phyloP scores from a whole-genome alignment of 306 rosid genomes.

The Herpetospermum pedunculosum region DNA sequence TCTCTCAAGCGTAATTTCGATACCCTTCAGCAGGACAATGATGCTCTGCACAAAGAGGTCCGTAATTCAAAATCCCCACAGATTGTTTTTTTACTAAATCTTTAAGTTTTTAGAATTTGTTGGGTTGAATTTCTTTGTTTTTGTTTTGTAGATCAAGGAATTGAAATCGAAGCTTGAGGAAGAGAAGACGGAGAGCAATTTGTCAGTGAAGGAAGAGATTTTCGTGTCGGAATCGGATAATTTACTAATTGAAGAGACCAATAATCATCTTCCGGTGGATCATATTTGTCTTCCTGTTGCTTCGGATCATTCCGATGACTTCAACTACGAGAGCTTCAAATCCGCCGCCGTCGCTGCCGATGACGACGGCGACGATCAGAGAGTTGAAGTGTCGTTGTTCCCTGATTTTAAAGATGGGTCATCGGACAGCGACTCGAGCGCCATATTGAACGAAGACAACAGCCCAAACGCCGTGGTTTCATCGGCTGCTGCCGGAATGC shows the following conservation, averaged over 20 bases:
- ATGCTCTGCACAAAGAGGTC: conserved; percentile 64
- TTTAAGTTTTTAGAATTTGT: background rate
- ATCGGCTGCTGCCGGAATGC: conserved; percentile 5
- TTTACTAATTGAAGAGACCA: conserved; percentile 18
- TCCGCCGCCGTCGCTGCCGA: background rate
- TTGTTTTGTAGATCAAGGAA: conserved; percentile 48
- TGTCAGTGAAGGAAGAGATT: conserved; percentile 53
- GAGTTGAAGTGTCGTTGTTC: conserved; percentile 11
- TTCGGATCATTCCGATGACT: conserved; percentile 32
- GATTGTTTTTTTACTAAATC: background rate
- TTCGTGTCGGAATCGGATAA: conserved; percentile 22
- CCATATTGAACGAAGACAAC: conserved; percentile 64
- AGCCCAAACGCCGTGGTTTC: conserved; percentile 35
- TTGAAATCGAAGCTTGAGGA: conserved; percentile 53
- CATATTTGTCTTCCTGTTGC: conserved; percentile 16
- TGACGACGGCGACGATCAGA: background rate
- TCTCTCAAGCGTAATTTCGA: conserved; percentile 47
- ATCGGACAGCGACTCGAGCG: conserved; percentile 88
- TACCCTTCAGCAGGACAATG: conserved; percentile 54
- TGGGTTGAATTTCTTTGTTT: background rate
- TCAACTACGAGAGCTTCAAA: conserved; percentile 30
- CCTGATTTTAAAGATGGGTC: conserved; percentile 58
- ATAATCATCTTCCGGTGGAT: conserved; percentile 12
- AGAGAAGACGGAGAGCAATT: conserved; percentile 33
- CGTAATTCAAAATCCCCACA: background rate